Base-by-base conservation (phyloP, 2,329 filamentous ascomycete genomes). In the Colletotrichum sidae region DNA sequence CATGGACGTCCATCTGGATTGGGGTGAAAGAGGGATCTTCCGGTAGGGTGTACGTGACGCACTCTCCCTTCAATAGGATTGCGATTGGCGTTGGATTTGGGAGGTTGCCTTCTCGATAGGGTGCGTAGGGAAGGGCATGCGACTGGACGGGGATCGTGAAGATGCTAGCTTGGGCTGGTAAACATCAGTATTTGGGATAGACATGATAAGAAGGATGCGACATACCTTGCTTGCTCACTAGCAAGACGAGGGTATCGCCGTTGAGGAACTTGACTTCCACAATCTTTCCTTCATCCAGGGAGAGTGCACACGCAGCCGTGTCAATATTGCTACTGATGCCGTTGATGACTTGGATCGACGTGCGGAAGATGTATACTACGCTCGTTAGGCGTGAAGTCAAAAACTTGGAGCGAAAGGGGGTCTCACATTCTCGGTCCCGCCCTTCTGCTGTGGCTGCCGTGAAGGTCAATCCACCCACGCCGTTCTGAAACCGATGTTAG, bases 181-280 rank as follows among this genome's bases (percentile, higher is more conserved):
- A n/a, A 9, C 17, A n/a, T 41, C 10, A 12, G 35, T 49, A 46
- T 11, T 47, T 7, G 8, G 6, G 7, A 15, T 15, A 34, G 11
- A 13, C 25, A 35, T 17, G 41, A 35, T 35, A 69, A 49, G 45
- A 25, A 50, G 8, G 34, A 13, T 15, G 3, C 5, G 8, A 46
- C 70, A 46, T 71, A 81, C 83, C 79, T 70, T 72, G 33, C 56
- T 69, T 47, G 74, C 72, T 76, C 84, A 86, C 76, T 2, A 94
- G 82, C 2, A 92, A 69, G 57, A 93, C 80, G 2, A 94, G 74
- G 0, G 79, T 82, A 11, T 82, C 76, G 60, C 91, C 86, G 70
- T 90, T 83, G 47, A 92, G 82, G 71, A 94, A 93, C 72, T 90
- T 89, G 12, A 91, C 75, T 72, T 93, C 90, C 17, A 87, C 75